These are phyloP conservation scores for Bryoglossum gracile DNA, from an alignment of 495 filamentous ascomycete genomes.

Conservation along the genomic window DNA sequence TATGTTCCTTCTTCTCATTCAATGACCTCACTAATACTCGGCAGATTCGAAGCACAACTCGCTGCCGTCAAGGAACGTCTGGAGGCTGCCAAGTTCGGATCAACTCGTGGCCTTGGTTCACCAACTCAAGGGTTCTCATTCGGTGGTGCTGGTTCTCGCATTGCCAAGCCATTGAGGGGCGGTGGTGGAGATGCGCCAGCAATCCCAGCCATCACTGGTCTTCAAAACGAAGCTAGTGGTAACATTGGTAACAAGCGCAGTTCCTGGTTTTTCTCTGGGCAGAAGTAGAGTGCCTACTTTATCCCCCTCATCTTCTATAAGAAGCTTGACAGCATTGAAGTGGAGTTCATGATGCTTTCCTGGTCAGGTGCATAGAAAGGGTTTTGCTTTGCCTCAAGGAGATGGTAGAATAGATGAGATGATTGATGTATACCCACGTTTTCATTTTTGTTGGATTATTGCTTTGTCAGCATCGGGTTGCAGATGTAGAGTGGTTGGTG, in stretches of 20 bases:
- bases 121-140: constrained; percentile 67
- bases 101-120: constrained; percentile 69
- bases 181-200: constrained; percentile 54
- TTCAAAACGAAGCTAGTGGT: constrained; percentile 37
- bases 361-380: too few relatives aligned
- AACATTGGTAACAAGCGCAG: constrained; percentile 39
- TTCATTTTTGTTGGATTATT: constrained; percentile 10
- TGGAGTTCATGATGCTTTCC: too few relatives aligned
- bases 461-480: background rate
- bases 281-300: constrained; percentile 28
- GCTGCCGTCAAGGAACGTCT: constrained; percentile 95
- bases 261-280: constrained; percentile 47
- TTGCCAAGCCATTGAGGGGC: constrained; percentile 93
- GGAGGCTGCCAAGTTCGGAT: constrained; percentile 87
- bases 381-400: background rate
- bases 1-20: constrained; percentile 38
- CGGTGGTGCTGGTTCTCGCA: constrained; percentile 65
- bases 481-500: background rate
- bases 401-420: constrained; percentile 14
- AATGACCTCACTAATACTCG: constrained; percentile 29
- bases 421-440: constrained; percentile 25
- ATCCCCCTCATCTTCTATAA: too few relatives aligned
- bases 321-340: too few relatives aligned
- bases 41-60: constrained; percentile 88
- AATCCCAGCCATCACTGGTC: constrained; percentile 44